phyloP scores from a whole-genome alignment of 371 early-diverging fungal genomes.

The Saksenaea oblongispora region DNA sequence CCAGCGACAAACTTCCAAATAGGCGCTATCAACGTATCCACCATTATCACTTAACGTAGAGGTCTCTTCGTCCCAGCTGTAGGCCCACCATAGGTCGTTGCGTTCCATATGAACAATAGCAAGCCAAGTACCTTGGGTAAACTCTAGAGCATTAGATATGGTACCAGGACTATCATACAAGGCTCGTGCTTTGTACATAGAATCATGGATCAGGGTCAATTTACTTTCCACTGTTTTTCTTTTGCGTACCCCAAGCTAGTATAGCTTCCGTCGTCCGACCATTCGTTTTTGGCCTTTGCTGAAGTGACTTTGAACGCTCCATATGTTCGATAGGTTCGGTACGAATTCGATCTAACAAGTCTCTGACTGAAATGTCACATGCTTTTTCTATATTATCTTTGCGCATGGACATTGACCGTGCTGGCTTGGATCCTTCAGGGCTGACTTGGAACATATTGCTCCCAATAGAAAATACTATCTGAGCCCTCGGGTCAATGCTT shows the following conservation, averaged over 20 bases:
- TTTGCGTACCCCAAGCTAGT: slow-evolving; percentile 7
- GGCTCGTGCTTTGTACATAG: slow-evolving; percentile 64
- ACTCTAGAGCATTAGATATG: slow-evolving; percentile 76
- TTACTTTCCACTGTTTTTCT: not conserved
- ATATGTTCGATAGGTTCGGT: slow-evolving; percentile 10
- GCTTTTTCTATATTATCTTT: slow-evolving; percentile 15
- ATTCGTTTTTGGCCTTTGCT: not conserved
- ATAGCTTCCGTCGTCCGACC: not conserved
- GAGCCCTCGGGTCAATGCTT: slow-evolving; percentile 44
- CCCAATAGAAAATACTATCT: slow-evolving; percentile 56
- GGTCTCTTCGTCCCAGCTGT: slow-evolving; percentile 48
- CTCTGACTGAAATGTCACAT: slow-evolving; percentile 18
- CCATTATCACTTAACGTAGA: slow-evolving; percentile 23
- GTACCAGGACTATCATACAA: slow-evolving; percentile 84
- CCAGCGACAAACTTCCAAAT: not conserved
- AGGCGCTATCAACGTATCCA: slow-evolving; percentile 27
- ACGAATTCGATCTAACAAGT: slow-evolving; percentile 26
- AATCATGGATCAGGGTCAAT: not conserved
- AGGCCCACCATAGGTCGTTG: slow-evolving; percentile 80
- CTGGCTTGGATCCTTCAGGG: slow-evolving; percentile 21
- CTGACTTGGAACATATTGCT: slow-evolving; percentile 57
- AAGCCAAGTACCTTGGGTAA: slow-evolving; percentile 74
- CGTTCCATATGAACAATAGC: slow-evolving; percentile 66
- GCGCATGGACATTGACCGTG: slow-evolving; percentile 5
- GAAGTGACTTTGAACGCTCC: slow-evolving; percentile 3